A percentile compares a stretch with the other conserved stretches of the same genome.
Evolutionary conservation across 1,284 basidiomycete species (phyloP).

Genomic region (Tilletia caries): DNA sequence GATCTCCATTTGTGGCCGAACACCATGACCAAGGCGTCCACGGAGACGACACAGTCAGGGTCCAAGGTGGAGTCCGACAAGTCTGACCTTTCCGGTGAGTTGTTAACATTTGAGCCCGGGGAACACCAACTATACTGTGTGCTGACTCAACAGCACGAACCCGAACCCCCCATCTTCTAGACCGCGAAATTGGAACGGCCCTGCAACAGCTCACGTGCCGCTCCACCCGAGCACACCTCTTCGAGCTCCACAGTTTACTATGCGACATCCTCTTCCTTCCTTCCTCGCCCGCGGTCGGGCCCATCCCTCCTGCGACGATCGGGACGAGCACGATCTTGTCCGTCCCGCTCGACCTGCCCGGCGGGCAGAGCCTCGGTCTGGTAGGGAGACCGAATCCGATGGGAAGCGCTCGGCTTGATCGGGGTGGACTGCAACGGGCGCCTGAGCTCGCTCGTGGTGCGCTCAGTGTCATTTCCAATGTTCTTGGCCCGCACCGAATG

Average conservation of each 20-base stretch:
- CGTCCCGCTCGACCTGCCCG: slow-evolving; percentile 9
- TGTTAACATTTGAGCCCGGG: no score
- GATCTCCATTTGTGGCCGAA: slow-evolving; percentile 56
- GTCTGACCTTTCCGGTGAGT: not conserved
- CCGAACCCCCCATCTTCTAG: no score
- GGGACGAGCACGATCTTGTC: slow-evolving; percentile 10
- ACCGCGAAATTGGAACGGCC: not conserved
- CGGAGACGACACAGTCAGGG: no score
- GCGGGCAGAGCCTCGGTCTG: slow-evolving; percentile 8
- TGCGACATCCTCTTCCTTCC: slow-evolving; percentile 13
- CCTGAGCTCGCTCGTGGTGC: slow-evolving; percentile 9
- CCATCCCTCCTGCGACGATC: slow-evolving; percentile 9
- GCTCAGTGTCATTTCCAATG: slow-evolving; percentile 6
- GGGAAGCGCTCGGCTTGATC: slow-evolving; percentile 15
- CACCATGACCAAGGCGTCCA: not conserved
- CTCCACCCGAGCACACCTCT: slow-evolving; percentile 13
- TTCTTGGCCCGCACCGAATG: not conserved
- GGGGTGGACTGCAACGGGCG: slow-evolving; percentile 8
- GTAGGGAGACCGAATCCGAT: slow-evolving; percentile 12
- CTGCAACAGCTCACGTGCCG: not conserved
- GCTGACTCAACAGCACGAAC: no score
- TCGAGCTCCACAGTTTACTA: slow-evolving; percentile 14
- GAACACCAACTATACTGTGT: no score
- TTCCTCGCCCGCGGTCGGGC: not conserved
- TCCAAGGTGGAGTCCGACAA: not conserved